Conservation (phyloP, 805 yeast species). For the Babjeviella inositovora region DNA sequence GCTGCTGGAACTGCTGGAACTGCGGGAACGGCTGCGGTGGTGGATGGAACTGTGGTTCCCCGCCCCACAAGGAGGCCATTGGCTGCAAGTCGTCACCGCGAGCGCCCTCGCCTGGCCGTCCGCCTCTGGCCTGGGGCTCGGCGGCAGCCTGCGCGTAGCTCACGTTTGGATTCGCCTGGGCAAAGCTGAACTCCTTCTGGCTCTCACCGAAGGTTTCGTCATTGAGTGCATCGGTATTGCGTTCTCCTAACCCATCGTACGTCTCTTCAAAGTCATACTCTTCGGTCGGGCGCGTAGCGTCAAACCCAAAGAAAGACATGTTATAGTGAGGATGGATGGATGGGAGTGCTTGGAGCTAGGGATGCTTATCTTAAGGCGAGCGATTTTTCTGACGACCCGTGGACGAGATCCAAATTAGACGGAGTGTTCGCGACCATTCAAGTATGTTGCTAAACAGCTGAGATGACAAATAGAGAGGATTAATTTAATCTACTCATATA, state of each 20-base stretch:
- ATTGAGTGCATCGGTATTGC: conserved; percentile 60
- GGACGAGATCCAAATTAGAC: no score
- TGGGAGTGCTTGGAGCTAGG: conserved; percentile 1
- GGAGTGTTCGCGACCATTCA: no score
- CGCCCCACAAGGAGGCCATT: conserved; percentile 58
- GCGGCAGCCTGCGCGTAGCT: conserved; percentile 27
- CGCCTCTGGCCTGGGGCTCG: conserved; percentile 4
- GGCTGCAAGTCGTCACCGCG: conserved; percentile 36
- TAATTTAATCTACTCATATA: no score
- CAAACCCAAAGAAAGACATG: conserved; percentile 61
- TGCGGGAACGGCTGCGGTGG: conserved; percentile 5
- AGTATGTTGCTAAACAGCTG: no score
- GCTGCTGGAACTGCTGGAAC: conserved; percentile 4
- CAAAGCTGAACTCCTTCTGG: conserved; percentile 54
- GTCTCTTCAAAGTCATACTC: conserved; percentile 71
- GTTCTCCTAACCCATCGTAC: conserved; percentile 65
- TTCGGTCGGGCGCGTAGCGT: conserved; percentile 25
- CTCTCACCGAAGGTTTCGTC: conserved; percentile 67
- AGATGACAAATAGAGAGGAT: no score
- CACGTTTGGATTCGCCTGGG: conserved; percentile 8
- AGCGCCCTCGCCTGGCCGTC: no score
- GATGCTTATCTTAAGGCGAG: not conserved
- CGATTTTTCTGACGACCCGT: no score
- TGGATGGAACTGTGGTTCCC: conserved; percentile 8
- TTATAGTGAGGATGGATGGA: conserved; percentile 2